Base-by-base conservation (phyloP, 768 basidiomycete species). In the Mycena crocata region DNA sequence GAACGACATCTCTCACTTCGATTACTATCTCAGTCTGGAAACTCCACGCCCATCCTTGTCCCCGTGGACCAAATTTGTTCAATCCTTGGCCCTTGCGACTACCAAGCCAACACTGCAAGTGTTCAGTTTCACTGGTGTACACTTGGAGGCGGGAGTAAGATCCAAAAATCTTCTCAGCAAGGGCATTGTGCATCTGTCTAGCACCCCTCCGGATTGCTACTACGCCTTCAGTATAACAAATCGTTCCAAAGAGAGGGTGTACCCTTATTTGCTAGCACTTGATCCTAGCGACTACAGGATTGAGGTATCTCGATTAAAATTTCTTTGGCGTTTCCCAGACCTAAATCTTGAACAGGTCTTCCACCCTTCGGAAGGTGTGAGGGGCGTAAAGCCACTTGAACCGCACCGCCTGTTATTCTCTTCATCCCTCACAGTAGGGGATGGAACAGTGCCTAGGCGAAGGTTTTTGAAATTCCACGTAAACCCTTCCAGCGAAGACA, bases 1-100 rank as follows among this genome's bases (percentile, higher is more conserved):
- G 48, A 60, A 60, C 39, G 42, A 32, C 28, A 60, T 60, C 13
- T 46, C 58, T 5, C 58, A 39, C 12, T 60, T 60, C 19, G 40
- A 28, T 21, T 34, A 60, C 23, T 60, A 60, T 24, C 45, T 60
- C 17, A 2, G 13, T 49, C 14, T 60, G 10, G 26, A 50, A 32
- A 46, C 58, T n/a, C 35, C 37, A 2, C 57, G 30, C 32, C n/a
- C 32, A 19, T 19, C 15, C 2, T 50, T 28, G 2, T 32, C 21
- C 34, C n/a, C 31, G 3, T 57, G 40, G 42, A 57, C 32, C 4
- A 44, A 12, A 15, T 5, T 37, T 8, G 2, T 15, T 3, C n/a
- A n/a, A n/a, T n/a, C n/a, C 3, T 9, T n/a, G 23, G 23, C 15
- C 24, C 21, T 15, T 48, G 8, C 15, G 9, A 42, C 6, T 1